Base-by-base conservation (phyloP, 768 basidiomycete genomes). In the Lactarius sanguifluus region DNA sequence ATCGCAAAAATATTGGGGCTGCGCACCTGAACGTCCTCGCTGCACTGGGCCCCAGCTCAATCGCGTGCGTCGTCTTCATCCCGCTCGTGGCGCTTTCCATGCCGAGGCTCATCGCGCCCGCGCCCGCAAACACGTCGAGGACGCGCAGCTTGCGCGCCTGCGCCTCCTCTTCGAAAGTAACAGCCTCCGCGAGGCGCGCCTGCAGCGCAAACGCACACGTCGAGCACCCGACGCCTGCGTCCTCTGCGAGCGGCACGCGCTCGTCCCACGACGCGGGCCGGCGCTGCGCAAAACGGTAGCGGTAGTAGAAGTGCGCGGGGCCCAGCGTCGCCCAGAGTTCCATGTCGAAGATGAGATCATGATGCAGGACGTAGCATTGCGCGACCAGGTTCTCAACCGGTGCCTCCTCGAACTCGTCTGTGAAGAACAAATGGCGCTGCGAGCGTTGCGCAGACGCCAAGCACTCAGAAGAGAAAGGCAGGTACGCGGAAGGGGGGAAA, bases 21-120 rank as follows among this genome's bases (percentile, higher is more conserved):
- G 74, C 83, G 61, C 71, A 89, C 92, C 76, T 77, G 18, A 89
- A 77, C 1, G 91, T 90, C 64, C 77, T 76, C 0, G 88, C 87
- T 9, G 92, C 89, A 73, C 88, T 89, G 0, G 91, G 90, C n/a
- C 84, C 79, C 25, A 91, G 86, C 70, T 94, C 92, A 54, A 92
- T 76, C 0, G 86, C 83, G 76, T 90, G 85, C 0, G 85, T 86
- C 5, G 90, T 71, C 66, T 83, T 80, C 59, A 90, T 69, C 60
- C 83, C 85, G 5, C 79, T 85, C 2, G 41, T 9, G n/a, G 81
- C 78, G 45, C 83, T 77, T 18, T 82, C 81, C 75, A 91, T 75
- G 0, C 83, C 89, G 23, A 81, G 73, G 59, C 83, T 83, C 72
- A 92, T 89, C 3, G 88, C 85, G 6, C 90, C 89, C 0, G 74